Evolutionary conservation across 352 stramenopile species (phyloP).

Genomic region (Phytophthora sojae): DNA sequence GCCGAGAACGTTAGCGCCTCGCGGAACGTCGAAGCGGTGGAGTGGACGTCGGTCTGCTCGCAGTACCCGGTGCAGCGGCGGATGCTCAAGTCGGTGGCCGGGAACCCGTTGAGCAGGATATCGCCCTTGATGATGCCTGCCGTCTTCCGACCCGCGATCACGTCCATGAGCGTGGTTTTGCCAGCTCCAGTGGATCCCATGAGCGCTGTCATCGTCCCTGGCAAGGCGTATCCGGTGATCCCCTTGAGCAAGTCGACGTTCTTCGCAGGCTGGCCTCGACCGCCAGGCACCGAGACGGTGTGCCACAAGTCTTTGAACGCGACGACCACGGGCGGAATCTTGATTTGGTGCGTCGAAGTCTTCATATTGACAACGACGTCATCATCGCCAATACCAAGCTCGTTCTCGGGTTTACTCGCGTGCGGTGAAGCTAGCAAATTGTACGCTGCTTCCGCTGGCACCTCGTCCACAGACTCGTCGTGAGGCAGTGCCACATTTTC

Average conservation of each 20-base stretch:
- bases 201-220: slow-evolving; percentile 4
- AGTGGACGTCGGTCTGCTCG: slow-evolving; percentile 5
- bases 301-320: slow-evolving; percentile 11
- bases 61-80: slow-evolving; percentile 5
- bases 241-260: slow-evolving; percentile 4
- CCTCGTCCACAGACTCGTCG: neutral
- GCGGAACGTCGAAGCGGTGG: neutral
- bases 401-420: neutral
- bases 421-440: slow-evolving; percentile 4
- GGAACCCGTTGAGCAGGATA: slow-evolving; percentile 6
- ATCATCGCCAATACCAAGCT: neutral
- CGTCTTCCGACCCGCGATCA: slow-evolving; percentile 3
- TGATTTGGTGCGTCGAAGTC: neutral
- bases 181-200: slow-evolving; percentile 5
- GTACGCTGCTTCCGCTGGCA: neutral
- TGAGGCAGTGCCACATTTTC: slow-evolving; percentile 1
- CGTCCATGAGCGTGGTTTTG: slow-evolving; percentile 10
- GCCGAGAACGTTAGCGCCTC: slow-evolving; percentile 6
- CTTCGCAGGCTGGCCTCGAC: neutral
- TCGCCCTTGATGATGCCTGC: neutral
- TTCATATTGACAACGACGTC: neutral
- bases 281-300: neutral
- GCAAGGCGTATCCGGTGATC: neutral
- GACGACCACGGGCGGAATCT: neutral
- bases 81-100: slow-evolving; percentile 5